phyloP scores from a whole-genome alignment of 345 rosid genomes.

The Euphorbia peplus region DNA sequence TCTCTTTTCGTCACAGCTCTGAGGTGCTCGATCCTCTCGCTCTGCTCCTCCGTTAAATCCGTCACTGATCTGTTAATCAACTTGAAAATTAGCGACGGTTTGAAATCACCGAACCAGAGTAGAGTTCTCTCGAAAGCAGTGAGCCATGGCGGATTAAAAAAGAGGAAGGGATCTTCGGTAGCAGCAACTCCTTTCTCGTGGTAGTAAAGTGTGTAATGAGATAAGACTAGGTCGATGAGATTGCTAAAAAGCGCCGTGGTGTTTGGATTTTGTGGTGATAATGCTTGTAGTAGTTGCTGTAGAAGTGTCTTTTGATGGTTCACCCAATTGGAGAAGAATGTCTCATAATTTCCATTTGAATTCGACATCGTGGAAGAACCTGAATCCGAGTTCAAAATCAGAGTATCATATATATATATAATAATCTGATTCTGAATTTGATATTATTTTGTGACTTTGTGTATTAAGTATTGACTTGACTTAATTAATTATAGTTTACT shows the following conservation, averaged over 20 bases:
- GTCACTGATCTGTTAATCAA: constrained; percentile 16
- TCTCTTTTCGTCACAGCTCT: constrained; percentile 20
- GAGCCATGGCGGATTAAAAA: constrained; percentile 45
- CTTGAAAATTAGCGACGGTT: constrained; percentile 33
- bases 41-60: constrained; percentile 29
- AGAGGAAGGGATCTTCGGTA: constrained; percentile 22
- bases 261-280: neutral
- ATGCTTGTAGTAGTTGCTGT: constrained; percentile 22
- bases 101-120: constrained; percentile 41
- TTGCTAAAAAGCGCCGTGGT: neutral
- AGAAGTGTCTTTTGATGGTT: constrained; percentile 16
- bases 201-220: constrained; percentile 30
- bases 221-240: constrained; percentile 27
- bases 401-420: too few species aligned
- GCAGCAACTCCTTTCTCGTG: constrained; percentile 25
- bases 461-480: neutral
- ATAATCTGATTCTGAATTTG: too few species aligned
- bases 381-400: neutral
- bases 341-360: constrained; percentile 13
- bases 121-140: constrained; percentile 31
- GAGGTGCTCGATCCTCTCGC: constrained; percentile 20
- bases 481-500: neutral
- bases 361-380: neutral
- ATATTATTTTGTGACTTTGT: neutral
- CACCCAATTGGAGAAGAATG: constrained; percentile 39